Conservation (phyloP, 2,329 filamentous ascomycete genomes). For the Nigrospora sphaerica region DNA sequence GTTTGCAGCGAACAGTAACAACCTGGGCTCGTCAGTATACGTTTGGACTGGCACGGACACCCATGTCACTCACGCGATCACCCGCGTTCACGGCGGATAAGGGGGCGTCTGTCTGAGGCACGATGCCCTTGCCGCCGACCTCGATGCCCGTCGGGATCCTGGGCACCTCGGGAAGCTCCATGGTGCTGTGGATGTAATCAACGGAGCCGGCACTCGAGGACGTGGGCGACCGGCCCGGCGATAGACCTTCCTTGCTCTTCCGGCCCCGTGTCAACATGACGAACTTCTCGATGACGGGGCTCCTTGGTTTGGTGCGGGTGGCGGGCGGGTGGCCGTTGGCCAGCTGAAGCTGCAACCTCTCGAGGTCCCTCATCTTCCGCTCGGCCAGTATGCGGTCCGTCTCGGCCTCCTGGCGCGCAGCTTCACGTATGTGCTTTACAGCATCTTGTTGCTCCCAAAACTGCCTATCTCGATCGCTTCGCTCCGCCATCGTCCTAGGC, state of each 20-base stretch:
- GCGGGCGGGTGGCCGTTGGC: constrained; percentile 22
- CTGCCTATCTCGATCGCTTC: constrained; percentile 10
- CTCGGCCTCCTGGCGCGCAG: constrained; percentile 37
- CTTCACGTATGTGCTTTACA: constrained; percentile 27
- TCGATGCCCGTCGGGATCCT: constrained; percentile 26
- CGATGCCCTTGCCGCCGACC: constrained; percentile 36
- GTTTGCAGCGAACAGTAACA: constrained; percentile 66
- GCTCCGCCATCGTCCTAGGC: constrained; percentile 11
- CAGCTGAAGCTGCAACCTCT: constrained; percentile 35
- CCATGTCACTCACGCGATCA: constrained; percentile 54
- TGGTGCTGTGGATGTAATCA: constrained; percentile 17
- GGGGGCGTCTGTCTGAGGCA: constrained; percentile 62
- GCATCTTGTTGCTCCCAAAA: constrained; percentile 14
- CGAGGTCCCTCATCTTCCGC: constrained; percentile 41
- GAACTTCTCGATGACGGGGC: constrained; percentile 41
- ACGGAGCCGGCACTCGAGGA: constrained; percentile 21
- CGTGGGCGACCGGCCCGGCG: constrained; percentile 23
- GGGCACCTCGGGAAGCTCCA: constrained; percentile 9
- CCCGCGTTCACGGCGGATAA: constrained; percentile 74
- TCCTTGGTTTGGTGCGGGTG: constrained; percentile 22
- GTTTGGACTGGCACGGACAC: constrained; percentile 3
- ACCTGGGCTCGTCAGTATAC: constrained; percentile 34
- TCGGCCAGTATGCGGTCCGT: constrained; percentile 40
- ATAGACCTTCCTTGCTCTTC: constrained; percentile 29
- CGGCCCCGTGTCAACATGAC: constrained; percentile 35